Conservation (phyloP, 2,329 filamentous ascomycete genomes). For the Ophiognomonia clavigignenti-juglandacearum region DNA sequence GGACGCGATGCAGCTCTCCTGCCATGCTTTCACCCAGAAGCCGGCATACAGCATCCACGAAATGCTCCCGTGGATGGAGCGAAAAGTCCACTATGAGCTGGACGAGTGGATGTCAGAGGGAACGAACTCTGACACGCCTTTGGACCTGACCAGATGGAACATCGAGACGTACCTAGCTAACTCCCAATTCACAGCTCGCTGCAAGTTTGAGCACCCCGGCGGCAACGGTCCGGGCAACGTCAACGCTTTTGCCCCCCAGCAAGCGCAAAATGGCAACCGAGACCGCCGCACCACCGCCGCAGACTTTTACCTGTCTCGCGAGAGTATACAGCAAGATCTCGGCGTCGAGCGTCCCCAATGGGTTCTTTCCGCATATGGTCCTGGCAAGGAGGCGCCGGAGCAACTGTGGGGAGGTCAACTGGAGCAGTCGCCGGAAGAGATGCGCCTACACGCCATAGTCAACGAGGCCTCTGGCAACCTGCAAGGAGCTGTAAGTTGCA, state of each 20-base stretch:
- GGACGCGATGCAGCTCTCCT: too few relatives aligned
- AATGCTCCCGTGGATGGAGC: not conserved
- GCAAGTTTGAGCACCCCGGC: constrained; percentile 50
- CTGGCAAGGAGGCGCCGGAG: constrained; percentile 68
- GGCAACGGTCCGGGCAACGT: constrained; percentile 23
- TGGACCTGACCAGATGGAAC: not conserved
- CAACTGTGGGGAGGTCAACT: constrained; percentile 80
- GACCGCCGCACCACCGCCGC: constrained; percentile 16
- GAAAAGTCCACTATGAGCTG: not conserved
- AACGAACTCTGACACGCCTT: not conserved
- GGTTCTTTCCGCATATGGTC: constrained; percentile 83
- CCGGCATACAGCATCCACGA: too few relatives aligned
- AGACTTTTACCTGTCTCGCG: constrained; percentile 50
- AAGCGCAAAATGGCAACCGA: constrained; percentile 42
- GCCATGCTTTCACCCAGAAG: too few relatives aligned
- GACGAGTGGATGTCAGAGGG: not conserved
- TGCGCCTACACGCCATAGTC: constrained; percentile 67
- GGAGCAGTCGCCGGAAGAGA: constrained; percentile 86
- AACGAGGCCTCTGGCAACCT: constrained; percentile 57
- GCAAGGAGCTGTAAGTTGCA: constrained; percentile 41
- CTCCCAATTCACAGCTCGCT: constrained; percentile 37
- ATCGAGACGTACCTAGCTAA: not conserved
- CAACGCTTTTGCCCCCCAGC: constrained; percentile 23
- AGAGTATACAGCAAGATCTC: constrained; percentile 62
- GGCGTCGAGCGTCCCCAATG: constrained; percentile 70